Percentiles rank a stretch among this genome's conserved stretches.
These are phyloP conservation scores for Dioscorea zingiberensis DNA, from an alignment of 106 monocot genomes.

Conservation along the genomic window DNA sequence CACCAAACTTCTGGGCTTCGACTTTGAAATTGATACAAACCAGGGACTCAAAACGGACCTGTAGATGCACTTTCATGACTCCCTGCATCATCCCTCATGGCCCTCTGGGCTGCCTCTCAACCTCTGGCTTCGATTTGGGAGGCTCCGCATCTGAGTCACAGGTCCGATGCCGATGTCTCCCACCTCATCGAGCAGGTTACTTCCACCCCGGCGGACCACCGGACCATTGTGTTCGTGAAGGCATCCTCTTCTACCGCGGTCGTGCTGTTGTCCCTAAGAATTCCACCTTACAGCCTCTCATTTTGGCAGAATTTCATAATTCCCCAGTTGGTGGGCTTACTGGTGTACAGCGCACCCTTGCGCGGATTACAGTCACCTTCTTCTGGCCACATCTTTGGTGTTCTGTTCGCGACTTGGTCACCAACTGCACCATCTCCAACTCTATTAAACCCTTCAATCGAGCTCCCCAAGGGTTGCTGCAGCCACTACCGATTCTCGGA, in stretches of 20 bases:
- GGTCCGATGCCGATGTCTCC: no score
- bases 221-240: neutral
- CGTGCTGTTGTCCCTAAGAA: neutral
- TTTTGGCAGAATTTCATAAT: neutral
- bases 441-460: no score
- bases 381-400: no score
- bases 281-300: neutral
- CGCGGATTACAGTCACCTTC: neutral
- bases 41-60: neutral
- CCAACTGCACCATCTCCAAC: no score
- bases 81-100: neutral
- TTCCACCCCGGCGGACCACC: neutral
- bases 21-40: conserved; percentile 7
- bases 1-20: no score
- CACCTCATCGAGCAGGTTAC: no score
- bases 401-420: no score
- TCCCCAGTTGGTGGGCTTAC: neutral
- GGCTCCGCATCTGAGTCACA: no score
- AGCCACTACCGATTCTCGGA: no score
- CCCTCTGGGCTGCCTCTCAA: no score
- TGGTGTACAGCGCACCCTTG: neutral
- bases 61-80: conserved; percentile 14
- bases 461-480: no score
- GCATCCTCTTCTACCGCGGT: neutral
- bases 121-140: no score